These are phyloP conservation scores for Paecilomyces dactylethromorphus DNA, from an alignment of 2,329 filamentous ascomycete species.

Conservation along the genomic window DNA sequence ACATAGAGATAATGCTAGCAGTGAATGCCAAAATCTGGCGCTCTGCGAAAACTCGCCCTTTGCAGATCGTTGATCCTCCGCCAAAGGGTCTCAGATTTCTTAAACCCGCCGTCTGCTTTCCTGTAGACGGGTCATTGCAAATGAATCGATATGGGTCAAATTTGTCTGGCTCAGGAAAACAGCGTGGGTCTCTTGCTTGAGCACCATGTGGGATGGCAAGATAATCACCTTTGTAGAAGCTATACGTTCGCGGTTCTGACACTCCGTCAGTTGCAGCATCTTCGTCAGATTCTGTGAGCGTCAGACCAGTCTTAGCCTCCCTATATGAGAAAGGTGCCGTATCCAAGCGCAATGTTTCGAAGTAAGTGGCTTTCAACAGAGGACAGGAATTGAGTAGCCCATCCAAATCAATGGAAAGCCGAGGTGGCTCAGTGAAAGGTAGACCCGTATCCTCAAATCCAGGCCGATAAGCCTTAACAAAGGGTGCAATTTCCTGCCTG, in stretches of 20 bases:
- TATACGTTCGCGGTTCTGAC: conserved; percentile 29
- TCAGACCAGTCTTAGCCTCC: conserved; percentile 31
- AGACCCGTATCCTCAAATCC: conserved; percentile 32
- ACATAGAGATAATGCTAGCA: conserved; percentile 48
- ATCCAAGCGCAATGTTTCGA: conserved; percentile 41
- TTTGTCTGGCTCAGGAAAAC: conserved; percentile 34
- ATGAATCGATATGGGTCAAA: conserved; percentile 45
- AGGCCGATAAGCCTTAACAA: conserved; percentile 31
- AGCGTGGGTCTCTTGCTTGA: conserved; percentile 35
- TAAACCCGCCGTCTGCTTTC: conserved; percentile 27
- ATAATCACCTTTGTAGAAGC: conserved; percentile 35
- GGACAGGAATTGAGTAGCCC: conserved; percentile 39
- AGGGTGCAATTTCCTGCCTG: conserved; percentile 40
- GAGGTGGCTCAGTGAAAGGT: conserved; percentile 37
- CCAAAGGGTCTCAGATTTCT: conserved; percentile 43
- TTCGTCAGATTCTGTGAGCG: conserved; percentile 30
- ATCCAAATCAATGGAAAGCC: conserved; percentile 35
- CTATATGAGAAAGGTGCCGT: conserved; percentile 38
- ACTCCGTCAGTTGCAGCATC: conserved; percentile 27
- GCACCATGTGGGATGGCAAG: conserved; percentile 40
- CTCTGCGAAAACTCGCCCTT: conserved; percentile 46
- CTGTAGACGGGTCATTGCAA: conserved; percentile 29
- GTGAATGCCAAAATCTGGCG: conserved; percentile 45
- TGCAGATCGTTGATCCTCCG: conserved; percentile 44
- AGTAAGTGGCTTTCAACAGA: conserved; percentile 40